Evolutionary conservation across 768 basidiomycete genomes (phyloP), one percentile per base, ranked within the genome.

Genomic region (Agaricus blazei): DNA sequence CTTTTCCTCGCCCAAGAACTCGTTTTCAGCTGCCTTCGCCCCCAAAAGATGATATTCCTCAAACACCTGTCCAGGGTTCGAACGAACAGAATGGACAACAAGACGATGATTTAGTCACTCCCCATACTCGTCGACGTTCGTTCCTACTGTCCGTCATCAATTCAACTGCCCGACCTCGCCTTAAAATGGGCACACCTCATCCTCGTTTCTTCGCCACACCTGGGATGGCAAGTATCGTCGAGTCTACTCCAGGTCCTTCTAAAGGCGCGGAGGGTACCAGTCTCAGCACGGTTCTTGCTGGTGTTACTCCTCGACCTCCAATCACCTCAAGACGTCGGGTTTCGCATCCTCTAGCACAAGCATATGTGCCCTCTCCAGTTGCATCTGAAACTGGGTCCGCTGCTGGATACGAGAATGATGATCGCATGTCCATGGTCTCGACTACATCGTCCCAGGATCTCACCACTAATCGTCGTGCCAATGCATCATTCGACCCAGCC

Each of bases 381-480:
- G 66, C 63, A 24, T 75, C 75, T 6, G 71, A 69, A 26, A 65
- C 73, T 6, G 70, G 68, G 24, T 71, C 74, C 23, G 43, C 64
- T 8, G 48, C 58, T 6, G 53, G 63, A 15, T 79, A 78, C 52
- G 83, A 84, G 56, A 72, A 75, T 12, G 72, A 68, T 9, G 86
- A 85, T 57, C 75, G 80, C 40, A 81, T 76, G 0, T 93, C 91
- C 1, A 84, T 88, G 67, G 74, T 90, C 46, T 93, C 91, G 3
- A 91, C 88, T 1, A 82, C 88, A 1, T 93, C 91, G 1, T 93
- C 93, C 24, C 89, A 95, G 60, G 93, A 96, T 65, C 74, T 96
- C 41, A 91, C 90, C 2, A 83, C 85, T 4, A 85, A 90, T 64
- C 77, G 79, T 51, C 82, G 90, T 8, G 87, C 83, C 54, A 95